Evolutionary conservation across 1,284 basidiomycete species (phyloP), one percentile per base, ranked within the genome.

Genomic region (Ganoderma multipileum): DNA sequence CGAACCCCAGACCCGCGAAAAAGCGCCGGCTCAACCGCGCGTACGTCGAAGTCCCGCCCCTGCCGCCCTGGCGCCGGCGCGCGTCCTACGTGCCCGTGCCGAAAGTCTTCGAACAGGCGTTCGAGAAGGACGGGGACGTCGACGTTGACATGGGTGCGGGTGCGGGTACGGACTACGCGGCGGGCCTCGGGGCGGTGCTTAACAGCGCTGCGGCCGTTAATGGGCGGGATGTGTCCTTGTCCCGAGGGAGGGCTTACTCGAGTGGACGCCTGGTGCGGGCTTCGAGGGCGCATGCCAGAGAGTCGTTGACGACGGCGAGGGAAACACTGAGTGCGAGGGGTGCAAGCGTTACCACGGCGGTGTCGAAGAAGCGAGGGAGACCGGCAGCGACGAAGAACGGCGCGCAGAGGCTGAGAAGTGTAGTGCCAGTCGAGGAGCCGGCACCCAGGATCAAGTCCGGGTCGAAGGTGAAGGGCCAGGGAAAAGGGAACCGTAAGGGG

Each of bases 21-120:
- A 61, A 64, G 30, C 60, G 68, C 26, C 57, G 66, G 1, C 62
- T 68, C 12, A 61, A 68, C 6, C 41, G 23, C 2, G 54, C 60
- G 2, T 68, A 70, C 41, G 61, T 72, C 28, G 54, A 66, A 7
- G 55, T 72, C 26, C 71, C 71, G 0, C 62, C 60, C 0, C 26
- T 72, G n/a, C 68, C 68, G 3, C 6, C 44, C 4, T n/a, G 26
- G 9, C 54, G 58, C 9, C 54, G 47, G 5, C 55, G 63, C 14
- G 59, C 59, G 18, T n/a, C n/a, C 0, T 71, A 71, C 36, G 28
- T 14, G n/a, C 64, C 14, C 23, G 70, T 68, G 3, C 23, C 61
- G 0, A 26, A 59, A 9, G 44, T 71, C 11, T 61, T 55, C 14
- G 52, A n/a, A 28, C 42, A 14, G 6, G 23, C 3, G 28, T 28